Evolutionary conservation across 192 early-diverging fungal genomes (phyloP).

Genomic region (Diversispora eburnea): DNA sequence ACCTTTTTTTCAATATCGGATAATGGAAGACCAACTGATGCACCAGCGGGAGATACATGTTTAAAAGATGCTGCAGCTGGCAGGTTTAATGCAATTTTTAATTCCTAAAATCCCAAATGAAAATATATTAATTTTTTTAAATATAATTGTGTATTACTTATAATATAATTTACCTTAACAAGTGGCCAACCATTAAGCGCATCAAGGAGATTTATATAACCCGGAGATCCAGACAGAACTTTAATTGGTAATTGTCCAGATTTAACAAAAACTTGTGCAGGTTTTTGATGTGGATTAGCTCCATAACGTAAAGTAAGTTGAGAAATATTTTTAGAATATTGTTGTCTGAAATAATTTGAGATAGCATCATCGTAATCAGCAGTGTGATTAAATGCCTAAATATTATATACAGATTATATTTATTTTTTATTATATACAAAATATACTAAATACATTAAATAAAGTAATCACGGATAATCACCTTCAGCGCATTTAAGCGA

Average conservation of each 20-base stretch:
- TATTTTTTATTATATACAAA: too few relatives aligned
- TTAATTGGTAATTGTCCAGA: slow-evolving; percentile 80
- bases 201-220: slow-evolving; percentile 98
- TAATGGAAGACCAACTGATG: slow-evolving; percentile 85
- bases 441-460: not conserved
- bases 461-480: slow-evolving; percentile 22
- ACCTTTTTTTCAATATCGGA: slow-evolving; percentile 79
- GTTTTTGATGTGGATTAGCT: slow-evolving; percentile 98
- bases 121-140: not conserved
- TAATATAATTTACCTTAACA: slow-evolving; percentile 66
- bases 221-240: slow-evolving; percentile 90
- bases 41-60: slow-evolving; percentile 98
- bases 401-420: not conserved
- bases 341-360: slow-evolving; percentile 89
- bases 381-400: slow-evolving; percentile 88
- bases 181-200: slow-evolving; percentile 96
- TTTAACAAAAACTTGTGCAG: slow-evolving; percentile 87
- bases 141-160: not conserved
- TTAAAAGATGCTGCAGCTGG: slow-evolving; percentile 99
- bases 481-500: slow-evolving; percentile 80
- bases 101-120: slow-evolving; percentile 46
- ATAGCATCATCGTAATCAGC: slow-evolving; percentile 95
- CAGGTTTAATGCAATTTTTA: slow-evolving; percentile 75
- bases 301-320: slow-evolving; percentile 92
- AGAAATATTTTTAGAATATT: slow-evolving; percentile 75